phyloP scores from a whole-genome alignment of 129 eudicot species.

The Deinandra increscens region DNA sequence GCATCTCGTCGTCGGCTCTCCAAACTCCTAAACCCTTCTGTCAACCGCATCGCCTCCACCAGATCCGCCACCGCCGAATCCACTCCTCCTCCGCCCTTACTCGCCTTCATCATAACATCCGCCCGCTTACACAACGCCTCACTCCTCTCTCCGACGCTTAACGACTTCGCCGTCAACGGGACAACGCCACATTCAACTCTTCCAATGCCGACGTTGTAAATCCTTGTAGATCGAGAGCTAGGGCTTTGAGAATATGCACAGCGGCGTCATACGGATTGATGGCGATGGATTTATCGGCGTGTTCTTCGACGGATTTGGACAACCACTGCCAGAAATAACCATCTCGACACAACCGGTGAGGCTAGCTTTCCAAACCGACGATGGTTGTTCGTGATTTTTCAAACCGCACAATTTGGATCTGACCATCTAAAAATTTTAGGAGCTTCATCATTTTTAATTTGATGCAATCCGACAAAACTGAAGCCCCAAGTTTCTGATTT shows the following conservation, averaged over 20 bases:
- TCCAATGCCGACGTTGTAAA: conserved; percentile 61
- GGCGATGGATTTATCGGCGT: conserved; percentile 55
- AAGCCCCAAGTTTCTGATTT: too few species aligned
- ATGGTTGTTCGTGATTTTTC: too few species aligned
- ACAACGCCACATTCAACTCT: conserved; percentile 53
- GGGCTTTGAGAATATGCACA: conserved; percentile 53
- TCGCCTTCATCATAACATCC: conserved; percentile 44
- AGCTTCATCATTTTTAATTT: too few species aligned
- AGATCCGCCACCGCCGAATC: conserved; percentile 46
- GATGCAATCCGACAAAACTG: too few species aligned
- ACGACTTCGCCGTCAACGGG: conserved; percentile 57
- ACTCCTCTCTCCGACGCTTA: conserved; percentile 53
- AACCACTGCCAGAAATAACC: too few species aligned
- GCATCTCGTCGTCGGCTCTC: too few species aligned
- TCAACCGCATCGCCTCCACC: conserved; percentile 56
- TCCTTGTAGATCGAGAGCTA: conserved; percentile 65
- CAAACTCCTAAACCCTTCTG: too few species aligned
- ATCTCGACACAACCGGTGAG: too few species aligned
- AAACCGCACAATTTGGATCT: too few species aligned
- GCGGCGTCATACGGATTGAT: conserved; percentile 74
- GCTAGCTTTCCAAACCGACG: too few species aligned
- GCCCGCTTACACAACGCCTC: conserved; percentile 70
- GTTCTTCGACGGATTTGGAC: conserved; percentile 52
- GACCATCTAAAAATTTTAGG: too few species aligned
- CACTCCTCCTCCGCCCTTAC: conserved; percentile 37